These are phyloP conservation scores for Marchantia paleacea DNA, from an alignment of 225 moss, liverwort and hornwort genomes.

Conservation along the genomic window DNA sequence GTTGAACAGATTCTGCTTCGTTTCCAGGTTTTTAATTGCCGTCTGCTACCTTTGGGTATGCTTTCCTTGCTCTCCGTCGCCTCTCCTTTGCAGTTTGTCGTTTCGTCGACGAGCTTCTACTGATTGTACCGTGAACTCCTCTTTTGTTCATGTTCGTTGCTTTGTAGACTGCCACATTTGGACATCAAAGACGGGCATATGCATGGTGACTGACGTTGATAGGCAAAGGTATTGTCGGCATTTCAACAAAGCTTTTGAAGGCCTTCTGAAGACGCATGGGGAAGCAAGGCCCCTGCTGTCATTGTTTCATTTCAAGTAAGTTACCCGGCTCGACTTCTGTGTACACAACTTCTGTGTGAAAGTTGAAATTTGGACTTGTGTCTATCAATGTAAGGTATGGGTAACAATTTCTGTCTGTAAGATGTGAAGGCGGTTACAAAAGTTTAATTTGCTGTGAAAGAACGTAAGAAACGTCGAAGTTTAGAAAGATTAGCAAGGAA, in stretches of 20 bases:
- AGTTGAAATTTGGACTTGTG: not conserved
- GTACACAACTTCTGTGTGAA: not conserved
- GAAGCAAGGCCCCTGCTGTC: conserved; percentile 58
- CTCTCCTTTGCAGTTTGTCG: not conserved
- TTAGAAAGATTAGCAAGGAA: not conserved
- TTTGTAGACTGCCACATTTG: conserved; percentile 12
- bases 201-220: conserved; percentile 43
- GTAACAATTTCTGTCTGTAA: not conserved
- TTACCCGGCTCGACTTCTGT: not conserved
- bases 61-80: not conserved
- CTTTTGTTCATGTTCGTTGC: conserved; percentile 21
- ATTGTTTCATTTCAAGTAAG: conserved; percentile 57
- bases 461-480: not conserved
- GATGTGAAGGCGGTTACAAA: not conserved
- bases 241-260: conserved; percentile 29
- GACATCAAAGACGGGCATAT: conserved; percentile 23
- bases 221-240: conserved; percentile 24
- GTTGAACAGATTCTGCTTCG: not conserved
- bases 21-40: not conserved
- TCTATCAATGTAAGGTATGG: not conserved
- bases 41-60: not conserved
- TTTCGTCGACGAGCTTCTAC: not conserved
- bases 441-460: not conserved
- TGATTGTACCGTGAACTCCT: conserved; percentile 12
- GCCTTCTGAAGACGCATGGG: conserved; percentile 44